Evolutionary conservation across 305 asterid species (phyloP), one percentile per base, ranked within the genome.

Genomic region (Fraxinus sp.): DNA sequence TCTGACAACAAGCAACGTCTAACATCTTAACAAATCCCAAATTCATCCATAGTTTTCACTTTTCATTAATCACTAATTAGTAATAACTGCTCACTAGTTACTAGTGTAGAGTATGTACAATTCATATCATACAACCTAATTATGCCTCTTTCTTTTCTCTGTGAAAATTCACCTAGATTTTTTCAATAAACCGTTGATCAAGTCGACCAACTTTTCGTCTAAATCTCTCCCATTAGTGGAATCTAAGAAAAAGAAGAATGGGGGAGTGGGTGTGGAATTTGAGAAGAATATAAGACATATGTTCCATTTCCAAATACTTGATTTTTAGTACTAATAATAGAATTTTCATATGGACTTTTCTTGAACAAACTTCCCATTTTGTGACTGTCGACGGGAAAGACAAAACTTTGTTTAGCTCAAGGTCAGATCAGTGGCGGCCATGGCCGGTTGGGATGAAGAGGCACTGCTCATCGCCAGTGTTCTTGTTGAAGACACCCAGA

Each of bases 391-490:
- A 30, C 46, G 46, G 11, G 14, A 81, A 82, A 79, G 33, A 83
- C n/a, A 92, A 85, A 18, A 75, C 35, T 59, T 11, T 93, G 87
- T 88, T 96, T 87, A 96, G 97, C 82, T 98, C 99, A 18, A 80
- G 97, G 83, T 96, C 81, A 87, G 93, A 86, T 93, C 99, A 0
- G 94, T 91, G 41, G 99, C 97, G 18, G 97, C 92, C 74, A 91
- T 93, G 99, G 99, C 99, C 28, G 99, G 99, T 74, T 96, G 99
- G 99, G 99, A 96, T 64, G 98, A 96, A 86, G 99, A 94, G 83
- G 91, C 98, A 5, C 94, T 96, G 79, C 84, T 94, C 75, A 32
- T 89, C 0, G 97, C 98, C 2, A 87, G 86, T 82, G 89, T 90
- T 77, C 85, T 93, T 24, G 97, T 96, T 0, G 98, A 96, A 88